These are phyloP conservation scores for Syzygium malaccense DNA, from an alignment of 441 rosid genomes.

Conservation along the genomic window DNA sequence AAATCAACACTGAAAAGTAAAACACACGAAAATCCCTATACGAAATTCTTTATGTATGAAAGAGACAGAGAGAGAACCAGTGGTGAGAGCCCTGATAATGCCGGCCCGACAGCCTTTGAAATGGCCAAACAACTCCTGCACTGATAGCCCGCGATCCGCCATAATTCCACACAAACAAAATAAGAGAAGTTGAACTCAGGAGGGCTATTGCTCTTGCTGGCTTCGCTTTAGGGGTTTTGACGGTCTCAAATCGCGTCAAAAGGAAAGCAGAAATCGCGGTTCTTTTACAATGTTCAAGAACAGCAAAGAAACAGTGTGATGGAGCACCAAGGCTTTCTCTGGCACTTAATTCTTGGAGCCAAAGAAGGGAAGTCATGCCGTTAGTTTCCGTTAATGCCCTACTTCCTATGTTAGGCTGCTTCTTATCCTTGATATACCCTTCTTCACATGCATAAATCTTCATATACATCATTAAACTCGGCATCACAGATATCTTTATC, in stretches of 20 bases:
- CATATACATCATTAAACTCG: not conserved
- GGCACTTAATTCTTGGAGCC: not conserved
- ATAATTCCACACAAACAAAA: not conserved
- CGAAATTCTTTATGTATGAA: not conserved
- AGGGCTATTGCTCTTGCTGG: not conserved
- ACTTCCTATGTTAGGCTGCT: not conserved
- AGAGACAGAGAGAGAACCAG: not conserved
- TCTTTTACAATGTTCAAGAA: not conserved
- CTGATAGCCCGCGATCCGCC: not conserved
- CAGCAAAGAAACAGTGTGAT: not conserved
- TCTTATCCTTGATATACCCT: not conserved
- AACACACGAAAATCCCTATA: not conserved
- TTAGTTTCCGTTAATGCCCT: not conserved
- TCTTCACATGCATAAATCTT: not conserved
- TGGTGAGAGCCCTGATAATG: constrained; percentile 2
- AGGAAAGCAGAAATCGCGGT: not conserved
- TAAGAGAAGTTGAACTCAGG: not conserved
- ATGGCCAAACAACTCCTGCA: not conserved
- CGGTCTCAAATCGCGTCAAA: not conserved
- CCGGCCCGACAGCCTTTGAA: not conserved
- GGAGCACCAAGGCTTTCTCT: not conserved
- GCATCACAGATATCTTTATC: not conserved
- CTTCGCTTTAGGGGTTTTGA: not conserved
- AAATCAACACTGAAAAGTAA: not conserved
- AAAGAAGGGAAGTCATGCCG: not conserved